phyloP scores from a whole-genome alignment of 805 yeast species.

The Saccharomycopsis guyanensis region DNA sequence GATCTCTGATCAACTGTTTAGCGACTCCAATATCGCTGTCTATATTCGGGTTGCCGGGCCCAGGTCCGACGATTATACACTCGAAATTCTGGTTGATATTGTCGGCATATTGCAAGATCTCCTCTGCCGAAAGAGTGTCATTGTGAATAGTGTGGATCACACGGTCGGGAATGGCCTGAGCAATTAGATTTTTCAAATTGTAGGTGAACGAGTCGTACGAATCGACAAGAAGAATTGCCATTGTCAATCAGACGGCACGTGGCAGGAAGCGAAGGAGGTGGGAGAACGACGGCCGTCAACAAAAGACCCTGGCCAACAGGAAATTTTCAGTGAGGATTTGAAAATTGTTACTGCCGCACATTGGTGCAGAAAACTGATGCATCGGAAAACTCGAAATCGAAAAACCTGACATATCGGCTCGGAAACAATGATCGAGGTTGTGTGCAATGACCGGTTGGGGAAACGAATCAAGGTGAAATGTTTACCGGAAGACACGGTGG shows the following conservation, averaged over 20 bases:
- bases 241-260: slow-evolving; percentile 19
- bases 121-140: slow-evolving; percentile 38
- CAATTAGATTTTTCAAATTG: slow-evolving; percentile 62
- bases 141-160: slow-evolving; percentile 55
- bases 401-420: no score
- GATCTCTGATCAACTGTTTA: not conserved
- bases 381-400: no score
- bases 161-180: slow-evolving; percentile 35
- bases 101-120: slow-evolving; percentile 32
- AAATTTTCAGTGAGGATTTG: no score
- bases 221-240: slow-evolving; percentile 67
- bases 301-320: no score
- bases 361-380: no score
- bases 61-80: slow-evolving; percentile 88
- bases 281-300: no score
- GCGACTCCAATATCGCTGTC: slow-evolving; percentile 24
- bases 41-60: slow-evolving; percentile 84
- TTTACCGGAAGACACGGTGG: slow-evolving; percentile 74
- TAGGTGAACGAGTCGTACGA: slow-evolving; percentile 94
- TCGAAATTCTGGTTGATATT: slow-evolving; percentile 47
- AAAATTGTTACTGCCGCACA: no score
- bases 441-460: slow-evolving; percentile 75
- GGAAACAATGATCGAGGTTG: slow-evolving; percentile 68
- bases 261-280: no score
- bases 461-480: slow-evolving; percentile 86